A percentile compares a stretch with the other conserved stretches of the same genome.
Conservation (phyloP, 2,329 filamentous ascomycete species). For the Phialocephala subalpina region DNA sequence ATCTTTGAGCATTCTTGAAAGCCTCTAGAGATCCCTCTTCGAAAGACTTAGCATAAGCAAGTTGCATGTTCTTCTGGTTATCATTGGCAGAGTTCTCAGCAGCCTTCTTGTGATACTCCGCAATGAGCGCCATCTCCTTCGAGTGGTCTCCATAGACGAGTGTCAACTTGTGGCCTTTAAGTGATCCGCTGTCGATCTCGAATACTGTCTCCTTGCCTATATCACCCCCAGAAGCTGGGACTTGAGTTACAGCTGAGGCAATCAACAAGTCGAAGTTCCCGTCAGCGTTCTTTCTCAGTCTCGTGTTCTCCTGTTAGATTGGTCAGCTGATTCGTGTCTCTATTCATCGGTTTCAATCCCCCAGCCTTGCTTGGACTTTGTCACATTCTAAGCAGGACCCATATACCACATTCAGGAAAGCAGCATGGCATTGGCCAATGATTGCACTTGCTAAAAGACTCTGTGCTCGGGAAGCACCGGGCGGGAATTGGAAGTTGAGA, state of each 20-base stretch:
- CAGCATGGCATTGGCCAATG: too few species aligned
- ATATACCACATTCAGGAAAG: too few species aligned
- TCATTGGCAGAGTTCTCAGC: slow-evolving; percentile 76
- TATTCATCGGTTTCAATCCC: too few species aligned
- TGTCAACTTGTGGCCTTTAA: slow-evolving; percentile 73
- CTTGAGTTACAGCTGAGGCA: slow-evolving; percentile 68
- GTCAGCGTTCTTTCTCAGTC: slow-evolving; percentile 70
- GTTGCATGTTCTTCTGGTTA: slow-evolving; percentile 76
- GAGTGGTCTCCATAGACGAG: slow-evolving; percentile 79
- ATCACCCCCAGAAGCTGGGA: slow-evolving; percentile 71
- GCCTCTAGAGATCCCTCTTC: slow-evolving; percentile 75
- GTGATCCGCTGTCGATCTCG: slow-evolving; percentile 62
- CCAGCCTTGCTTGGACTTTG: too few species aligned
- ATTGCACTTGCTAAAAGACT: too few species aligned
- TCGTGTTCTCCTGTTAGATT: slow-evolving; percentile 71
- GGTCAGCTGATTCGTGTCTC: slow-evolving; percentile 13
- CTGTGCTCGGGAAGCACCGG: too few species aligned
- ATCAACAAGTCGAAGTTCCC: slow-evolving; percentile 78
- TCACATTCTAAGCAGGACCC: too few species aligned
- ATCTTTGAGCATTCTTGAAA: slow-evolving; percentile 82
- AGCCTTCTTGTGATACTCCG: slow-evolving; percentile 72
- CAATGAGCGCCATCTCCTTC: slow-evolving; percentile 74
- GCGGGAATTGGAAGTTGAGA: too few species aligned
- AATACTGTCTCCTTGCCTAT: slow-evolving; percentile 72
- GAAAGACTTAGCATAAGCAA: slow-evolving; percentile 79